A percentile compares a stretch with the other conserved stretches of the same genome.
These are phyloP conservation scores for Eremomyces bilateralis DNA, from an alignment of 495 filamentous ascomycete species.

Conservation along the genomic window DNA sequence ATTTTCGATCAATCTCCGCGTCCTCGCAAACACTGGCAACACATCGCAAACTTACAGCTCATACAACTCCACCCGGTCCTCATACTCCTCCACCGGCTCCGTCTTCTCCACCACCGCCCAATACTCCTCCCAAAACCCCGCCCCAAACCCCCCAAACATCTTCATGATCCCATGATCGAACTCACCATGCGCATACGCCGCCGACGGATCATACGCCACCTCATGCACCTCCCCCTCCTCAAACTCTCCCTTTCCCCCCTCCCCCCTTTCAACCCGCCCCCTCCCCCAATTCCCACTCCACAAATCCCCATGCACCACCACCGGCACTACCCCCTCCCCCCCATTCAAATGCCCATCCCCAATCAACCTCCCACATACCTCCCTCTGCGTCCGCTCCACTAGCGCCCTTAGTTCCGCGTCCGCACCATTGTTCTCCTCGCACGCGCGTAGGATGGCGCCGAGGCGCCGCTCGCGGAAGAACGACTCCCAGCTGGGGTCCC, in stretches of 20 bases:
- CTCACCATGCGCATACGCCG: conserved; percentile 68
- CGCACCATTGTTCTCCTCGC: conserved; percentile 35
- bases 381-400: conserved; percentile 36
- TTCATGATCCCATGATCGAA: conserved; percentile 86
- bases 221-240: conserved; percentile 40
- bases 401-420: conserved; percentile 36
- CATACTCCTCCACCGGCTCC: conserved; percentile 66
- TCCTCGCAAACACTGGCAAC: conserved; percentile 1
- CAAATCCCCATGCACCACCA: conserved; percentile 73
- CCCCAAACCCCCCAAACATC: conserved; percentile 84
- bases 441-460: conserved; percentile 34
- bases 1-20: background rate
- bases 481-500: conserved; percentile 46
- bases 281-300: conserved; percentile 73
- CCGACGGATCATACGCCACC: conserved; percentile 64
- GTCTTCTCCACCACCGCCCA: conserved; percentile 49
- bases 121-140: conserved; percentile 53
- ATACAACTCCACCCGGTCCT: conserved; percentile 60
- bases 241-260: background rate
- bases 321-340: conserved; percentile 37
- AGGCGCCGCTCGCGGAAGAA: conserved; percentile 66
- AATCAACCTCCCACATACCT: conserved; percentile 52
- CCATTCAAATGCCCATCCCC: conserved; percentile 41
- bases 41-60: conserved; percentile 31
- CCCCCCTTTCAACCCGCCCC: conserved; percentile 40